Evolutionary conservation across 2,329 filamentous ascomycete genomes (phyloP).

Genomic region (Hansfordia pulvinata): DNA sequence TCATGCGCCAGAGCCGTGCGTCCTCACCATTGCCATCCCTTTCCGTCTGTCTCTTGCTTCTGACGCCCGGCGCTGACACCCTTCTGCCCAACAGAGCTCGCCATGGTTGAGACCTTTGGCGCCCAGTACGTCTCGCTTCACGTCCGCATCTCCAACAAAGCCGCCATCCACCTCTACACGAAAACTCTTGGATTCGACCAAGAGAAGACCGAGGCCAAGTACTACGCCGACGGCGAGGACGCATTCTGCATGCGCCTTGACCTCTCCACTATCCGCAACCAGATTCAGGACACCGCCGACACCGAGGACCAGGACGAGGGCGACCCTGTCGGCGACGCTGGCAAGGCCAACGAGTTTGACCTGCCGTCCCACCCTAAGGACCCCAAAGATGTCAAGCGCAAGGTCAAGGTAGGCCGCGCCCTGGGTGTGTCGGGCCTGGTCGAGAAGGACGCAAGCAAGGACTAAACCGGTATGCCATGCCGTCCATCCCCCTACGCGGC

Average conservation of each 20-base stretch:
- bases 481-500: no score
- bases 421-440: conserved; percentile 70
- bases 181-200: conserved; percentile 82
- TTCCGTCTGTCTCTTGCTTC: conserved; percentile 2
- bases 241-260: conserved; percentile 90
- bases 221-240: conserved; percentile 97
- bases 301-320: conserved; percentile 39
- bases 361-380: conserved; percentile 22
- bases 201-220: conserved; percentile 75
- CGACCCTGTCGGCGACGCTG: conserved; percentile 54
- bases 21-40: conserved; percentile 11
- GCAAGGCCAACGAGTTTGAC: conserved; percentile 30
- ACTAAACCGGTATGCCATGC: no score
- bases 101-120: conserved; percentile 91
- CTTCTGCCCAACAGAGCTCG: conserved; percentile 47
- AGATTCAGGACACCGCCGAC: conserved; percentile 22
- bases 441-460: conserved; percentile 52
- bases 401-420: conserved; percentile 71
- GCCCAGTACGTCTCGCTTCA: conserved; percentile 91
- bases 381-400: conserved; percentile 51
- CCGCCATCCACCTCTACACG: conserved; percentile 83
- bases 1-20: conserved; percentile 93
- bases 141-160: conserved; percentile 86
- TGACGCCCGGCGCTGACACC: neutral
- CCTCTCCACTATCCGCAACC: conserved; percentile 42